Base-by-base conservation (phyloP, 176 grass and related monocot species). In the Luzula sylvatica region DNA sequence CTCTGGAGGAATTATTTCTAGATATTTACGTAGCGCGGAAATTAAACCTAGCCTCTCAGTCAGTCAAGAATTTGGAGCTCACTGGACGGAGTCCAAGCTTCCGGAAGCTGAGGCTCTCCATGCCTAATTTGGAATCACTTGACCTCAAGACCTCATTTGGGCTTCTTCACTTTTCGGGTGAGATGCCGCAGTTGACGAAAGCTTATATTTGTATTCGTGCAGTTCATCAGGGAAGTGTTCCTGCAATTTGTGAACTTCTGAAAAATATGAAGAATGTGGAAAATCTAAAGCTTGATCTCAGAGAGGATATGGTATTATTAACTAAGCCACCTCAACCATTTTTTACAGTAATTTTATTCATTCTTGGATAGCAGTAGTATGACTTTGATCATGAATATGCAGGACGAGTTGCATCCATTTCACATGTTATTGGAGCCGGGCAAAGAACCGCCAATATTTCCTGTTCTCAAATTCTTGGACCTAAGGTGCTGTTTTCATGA, bases 401-500 rank as follows among this genome's bases (percentile, higher is more conserved):
- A 63, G 58, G 22, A 12, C 13, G 39, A 27, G 41, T 26, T 3
- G 15, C 26, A 3, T 47, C 58, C 58, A 29, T 47, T 63, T 30
- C 24, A 23, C 3, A 46, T 46, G 3, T 17, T 62, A 11, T 29
- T 46, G 40, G 58, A 62, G 19, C 42, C 21, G 26, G 58, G 39
- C 14, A 62, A 26, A 26, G 8, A 62, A 7, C 40, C 7, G 2
- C 57, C 57, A 11, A 30, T 4, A 1, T 62, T 62, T 62, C 24
- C 58, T 47, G 18, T 45, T 62, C 42, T 62, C 23, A 62, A 29
- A 40, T 25, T 18, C 22, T 20, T 62, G 42, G 23, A 62, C 46
- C 3, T 47, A 15, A 30, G 3, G 2, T 19, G 23, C 13, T 62
- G 41, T 40, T 47, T 46, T 29, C 40, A 62, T 13, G 15, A 62